These are phyloP conservation scores for Paraglomus brasilianum DNA, from an alignment of 192 early-diverging fungal species.

Conservation along the genomic window DNA sequence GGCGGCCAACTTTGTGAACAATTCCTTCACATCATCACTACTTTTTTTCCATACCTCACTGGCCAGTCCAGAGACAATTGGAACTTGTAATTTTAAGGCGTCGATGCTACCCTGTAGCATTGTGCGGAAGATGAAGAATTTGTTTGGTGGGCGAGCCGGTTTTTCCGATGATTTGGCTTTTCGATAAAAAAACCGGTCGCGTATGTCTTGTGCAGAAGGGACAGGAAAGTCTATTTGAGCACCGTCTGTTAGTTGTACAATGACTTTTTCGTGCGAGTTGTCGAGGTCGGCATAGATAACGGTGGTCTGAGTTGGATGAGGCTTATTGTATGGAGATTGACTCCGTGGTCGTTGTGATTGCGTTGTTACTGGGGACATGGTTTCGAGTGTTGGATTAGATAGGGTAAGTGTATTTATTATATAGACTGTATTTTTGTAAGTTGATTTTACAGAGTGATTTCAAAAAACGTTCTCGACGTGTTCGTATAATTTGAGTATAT, in stretches of 20 bases:
- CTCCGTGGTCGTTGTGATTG: not conserved
- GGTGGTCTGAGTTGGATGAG: not conserved
- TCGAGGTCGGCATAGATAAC: constrained; percentile 6
- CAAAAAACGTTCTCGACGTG: too few relatives aligned
- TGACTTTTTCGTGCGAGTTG: not conserved
- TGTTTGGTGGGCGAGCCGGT: constrained; percentile 27
- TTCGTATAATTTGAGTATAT: too few relatives aligned
- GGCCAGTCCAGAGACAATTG: constrained; percentile 25
- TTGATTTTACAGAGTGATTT: too few relatives aligned
- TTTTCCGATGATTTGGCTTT: constrained; percentile 26
- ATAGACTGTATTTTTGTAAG: too few relatives aligned
- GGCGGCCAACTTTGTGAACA: constrained; percentile 17
- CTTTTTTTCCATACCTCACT: constrained; percentile 29
- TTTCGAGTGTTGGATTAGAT: too few relatives aligned
- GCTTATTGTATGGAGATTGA: not conserved
- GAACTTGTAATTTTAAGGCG: constrained; percentile 28
- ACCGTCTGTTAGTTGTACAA: constrained; percentile 11
- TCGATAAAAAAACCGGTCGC: constrained; percentile 28
- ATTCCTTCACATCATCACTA: constrained; percentile 17
- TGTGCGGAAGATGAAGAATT: constrained; percentile 31
- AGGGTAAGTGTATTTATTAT: too few relatives aligned
- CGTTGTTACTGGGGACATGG: too few relatives aligned
- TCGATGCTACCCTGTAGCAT: constrained; percentile 27
- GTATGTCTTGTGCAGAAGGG: constrained; percentile 24
- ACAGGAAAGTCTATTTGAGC: constrained; percentile 14